phyloP scores from a whole-genome alignment of 2,329 filamentous ascomycete species.

The Alternaria arborescens region DNA sequence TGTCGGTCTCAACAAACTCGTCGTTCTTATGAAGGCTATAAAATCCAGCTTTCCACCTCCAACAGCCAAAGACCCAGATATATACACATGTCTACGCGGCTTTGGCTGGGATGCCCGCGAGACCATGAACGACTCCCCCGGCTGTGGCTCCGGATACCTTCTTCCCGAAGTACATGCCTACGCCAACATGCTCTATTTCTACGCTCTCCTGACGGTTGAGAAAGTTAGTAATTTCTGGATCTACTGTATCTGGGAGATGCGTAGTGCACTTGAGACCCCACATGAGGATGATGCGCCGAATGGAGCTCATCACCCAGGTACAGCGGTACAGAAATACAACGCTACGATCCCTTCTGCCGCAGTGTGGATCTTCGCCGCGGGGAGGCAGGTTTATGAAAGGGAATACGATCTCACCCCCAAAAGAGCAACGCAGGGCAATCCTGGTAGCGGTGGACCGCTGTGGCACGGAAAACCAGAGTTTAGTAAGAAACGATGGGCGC shows the following conservation, averaged over 20 bases:
- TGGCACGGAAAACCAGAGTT: slow-evolving; percentile 4
- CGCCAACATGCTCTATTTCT: slow-evolving; percentile 10
- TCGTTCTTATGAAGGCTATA: slow-evolving; percentile 3
- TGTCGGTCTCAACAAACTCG: neutral
- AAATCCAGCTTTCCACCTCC: slow-evolving; percentile 1
- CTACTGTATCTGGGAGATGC: slow-evolving; percentile 7
- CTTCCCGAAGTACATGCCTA: slow-evolving; percentile 4
- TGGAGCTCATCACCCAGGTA: neutral
- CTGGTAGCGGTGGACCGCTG: neutral
- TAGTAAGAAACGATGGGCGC: slow-evolving; percentile 2
- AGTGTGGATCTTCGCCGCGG: slow-evolving; percentile 5
- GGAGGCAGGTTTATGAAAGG: slow-evolving; percentile 1
- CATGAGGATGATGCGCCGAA: neutral
- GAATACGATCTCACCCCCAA: slow-evolving; percentile 4
- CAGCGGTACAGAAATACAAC: slow-evolving; percentile 5
- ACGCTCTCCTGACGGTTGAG: slow-evolving; percentile 1
- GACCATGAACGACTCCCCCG: slow-evolving; percentile 1
- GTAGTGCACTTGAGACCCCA: slow-evolving; percentile 2
- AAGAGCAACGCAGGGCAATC: neutral
- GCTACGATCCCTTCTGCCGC: neutral
- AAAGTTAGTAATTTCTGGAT: neutral
- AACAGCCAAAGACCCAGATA: neutral
- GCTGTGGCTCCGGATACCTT: slow-evolving; percentile 3
- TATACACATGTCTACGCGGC: neutral
- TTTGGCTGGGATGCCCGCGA: slow-evolving; percentile 5